These are phyloP conservation scores for Schrenkiella parvula DNA, from an alignment of 345 rosid genomes.

Conservation along the genomic window DNA sequence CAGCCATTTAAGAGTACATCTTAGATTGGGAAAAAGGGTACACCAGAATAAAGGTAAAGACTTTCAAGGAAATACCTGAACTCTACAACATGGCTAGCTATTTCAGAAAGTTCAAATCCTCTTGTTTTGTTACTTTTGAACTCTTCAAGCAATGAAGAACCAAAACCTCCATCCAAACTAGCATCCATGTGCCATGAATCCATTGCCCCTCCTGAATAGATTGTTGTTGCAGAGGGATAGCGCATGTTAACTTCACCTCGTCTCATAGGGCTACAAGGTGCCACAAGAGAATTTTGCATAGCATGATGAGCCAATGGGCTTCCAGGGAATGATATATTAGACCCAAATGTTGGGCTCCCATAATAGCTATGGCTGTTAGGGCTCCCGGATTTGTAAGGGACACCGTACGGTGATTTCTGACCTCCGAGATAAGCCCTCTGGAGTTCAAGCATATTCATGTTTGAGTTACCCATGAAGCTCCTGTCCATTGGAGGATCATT, in stretches of 20 bases:
- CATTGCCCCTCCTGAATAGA: constrained; percentile 46
- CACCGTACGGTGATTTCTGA: constrained; percentile 55
- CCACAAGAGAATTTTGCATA: constrained; percentile 50
- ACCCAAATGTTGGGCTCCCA: constrained; percentile 50
- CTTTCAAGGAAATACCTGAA: constrained; percentile 44
- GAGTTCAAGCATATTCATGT: constrained; percentile 54
- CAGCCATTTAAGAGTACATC: neutral
- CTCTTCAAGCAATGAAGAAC: constrained; percentile 66
- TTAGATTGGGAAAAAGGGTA: neutral
- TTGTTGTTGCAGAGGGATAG: constrained; percentile 48
- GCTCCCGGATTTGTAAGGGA: constrained; percentile 46
- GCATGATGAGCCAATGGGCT: constrained; percentile 55
- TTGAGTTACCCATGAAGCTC: constrained; percentile 48
- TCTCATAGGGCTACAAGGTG: constrained; percentile 56
- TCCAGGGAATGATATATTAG: constrained; percentile 58
- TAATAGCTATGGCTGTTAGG: constrained; percentile 54
- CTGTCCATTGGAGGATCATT: constrained; percentile 47
- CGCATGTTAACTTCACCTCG: constrained; percentile 50
- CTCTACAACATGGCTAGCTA: constrained; percentile 67
- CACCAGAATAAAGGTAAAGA: neutral
- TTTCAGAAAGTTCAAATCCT: constrained; percentile 68
- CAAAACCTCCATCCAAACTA: constrained; percentile 48
- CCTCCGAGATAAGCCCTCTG: constrained; percentile 63
- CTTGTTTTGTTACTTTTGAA: constrained; percentile 68
- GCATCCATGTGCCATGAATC: constrained; percentile 59